Evolutionary conservation across 148 eudicot genomes (phyloP), one percentile per base, ranked within the genome.

Genomic region (Silene latifolia): DNA sequence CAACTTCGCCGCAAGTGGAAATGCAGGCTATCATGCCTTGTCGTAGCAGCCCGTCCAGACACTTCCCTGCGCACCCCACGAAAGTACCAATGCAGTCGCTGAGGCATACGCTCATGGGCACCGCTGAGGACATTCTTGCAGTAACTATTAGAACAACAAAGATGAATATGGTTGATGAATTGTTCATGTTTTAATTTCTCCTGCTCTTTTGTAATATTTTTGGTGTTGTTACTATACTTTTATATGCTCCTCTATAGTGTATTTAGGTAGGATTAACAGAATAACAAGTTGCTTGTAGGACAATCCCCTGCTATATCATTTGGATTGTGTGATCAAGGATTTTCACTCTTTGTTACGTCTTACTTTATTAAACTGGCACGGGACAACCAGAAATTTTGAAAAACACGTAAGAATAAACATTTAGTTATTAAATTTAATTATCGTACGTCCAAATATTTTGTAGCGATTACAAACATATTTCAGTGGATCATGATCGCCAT

Each of bases 281-380:
- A 15, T 48, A 29, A 1, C 35, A 32, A 63, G 75, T 72, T 72
- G 76, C 72, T 64, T 78, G 46, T 46, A 54, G 80, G 57, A 72
- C 23, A 39, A 20, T 39, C 18, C 35, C 13, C 20, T 42, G 62
- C 56, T 78, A 72, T 32, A 23, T 78, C 72, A 78, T 78, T 44
- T n/a, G 0, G 13, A 72, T 72, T 18, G 72, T 78, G 80, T 78
- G 80, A 72, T 39, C 1, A 39, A 32, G 59, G 70, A 24, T 23
- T 2, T 2, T 19, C 35, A 25, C 23, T 1, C 14, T 35, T 58
- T 39, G 8, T 39, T 39, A 39, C 44, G 44, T 39, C 44, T 39
- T 32, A 32, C 35, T 32, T 32, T 32, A 32, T 32, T 2, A 27
- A 27, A 27, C 29, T n/a, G n/a, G n/a, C n/a, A n/a, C n/a, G n/a